phyloP scores from a whole-genome alignment of 1,284 basidiomycete species.

The Meira nashicola region DNA sequence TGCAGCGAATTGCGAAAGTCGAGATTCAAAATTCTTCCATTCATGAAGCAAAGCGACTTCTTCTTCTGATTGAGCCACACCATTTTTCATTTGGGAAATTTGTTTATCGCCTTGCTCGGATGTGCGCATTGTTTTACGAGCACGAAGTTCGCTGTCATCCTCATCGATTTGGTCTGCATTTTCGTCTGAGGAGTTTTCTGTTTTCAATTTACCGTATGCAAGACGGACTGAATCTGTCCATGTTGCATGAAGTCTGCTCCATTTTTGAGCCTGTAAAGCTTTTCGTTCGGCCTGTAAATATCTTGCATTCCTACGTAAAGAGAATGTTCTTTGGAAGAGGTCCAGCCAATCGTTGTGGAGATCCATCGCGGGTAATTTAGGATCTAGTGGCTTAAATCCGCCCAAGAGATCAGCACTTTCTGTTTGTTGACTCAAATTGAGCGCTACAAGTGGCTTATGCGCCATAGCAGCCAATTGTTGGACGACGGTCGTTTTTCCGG shows the following conservation, averaged over 20 bases:
- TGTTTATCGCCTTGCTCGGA: conserved; percentile 26
- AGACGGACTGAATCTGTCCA: conserved; percentile 76
- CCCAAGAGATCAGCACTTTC: conserved; percentile 91
- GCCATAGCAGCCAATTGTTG: conserved; percentile 81
- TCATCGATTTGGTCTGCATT: background rate
- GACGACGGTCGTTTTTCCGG: conserved; percentile 91
- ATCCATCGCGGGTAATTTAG: conserved; percentile 64
- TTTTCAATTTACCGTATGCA: conserved; percentile 18
- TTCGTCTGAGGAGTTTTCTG: background rate
- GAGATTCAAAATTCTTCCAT: conserved; percentile 61
- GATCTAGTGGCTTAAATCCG: conserved; percentile 88
- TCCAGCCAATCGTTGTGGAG: conserved; percentile 74
- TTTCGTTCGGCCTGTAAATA: conserved; percentile 80
- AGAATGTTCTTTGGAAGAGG: conserved; percentile 83
- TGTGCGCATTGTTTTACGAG: conserved; percentile 44
- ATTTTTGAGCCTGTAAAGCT: conserved; percentile 75
- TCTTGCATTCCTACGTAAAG: conserved; percentile 78
- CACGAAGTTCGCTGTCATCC: conserved; percentile 12
- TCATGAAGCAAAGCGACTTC: conserved; percentile 24
- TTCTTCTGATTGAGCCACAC: background rate
- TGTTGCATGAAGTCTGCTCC: conserved; percentile 75
- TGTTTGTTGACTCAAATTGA: conserved; percentile 95
- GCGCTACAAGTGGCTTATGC: conserved; percentile 70
- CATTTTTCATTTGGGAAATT: conserved; percentile 11
- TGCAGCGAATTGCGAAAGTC: conserved; percentile 72